Percentiles rank a stretch among this genome's conserved stretches.
Evolutionary conservation across 768 basidiomycete genomes (phyloP).

Genomic region (Termitomyces eurrhizus): DNA sequence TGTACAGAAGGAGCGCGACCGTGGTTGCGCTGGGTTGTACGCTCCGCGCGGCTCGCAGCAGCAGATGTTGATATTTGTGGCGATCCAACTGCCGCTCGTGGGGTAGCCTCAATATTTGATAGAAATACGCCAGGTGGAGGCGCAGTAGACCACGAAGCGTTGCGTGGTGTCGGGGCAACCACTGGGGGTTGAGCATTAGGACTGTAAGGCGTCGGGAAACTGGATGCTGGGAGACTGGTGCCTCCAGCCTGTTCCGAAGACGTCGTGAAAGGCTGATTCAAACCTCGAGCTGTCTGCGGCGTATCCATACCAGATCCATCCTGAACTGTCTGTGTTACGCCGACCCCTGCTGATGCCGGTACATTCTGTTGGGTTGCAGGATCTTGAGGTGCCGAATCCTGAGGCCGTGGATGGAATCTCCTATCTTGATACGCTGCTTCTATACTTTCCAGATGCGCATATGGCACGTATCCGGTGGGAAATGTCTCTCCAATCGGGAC

Average conservation of each 20-base stretch:
- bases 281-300: background rate
- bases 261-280: background rate
- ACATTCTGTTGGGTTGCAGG: background rate
- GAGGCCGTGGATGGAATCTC: background rate
- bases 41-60: slow-evolving; percentile 3
- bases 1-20: background rate
- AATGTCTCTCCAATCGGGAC: slow-evolving; percentile 5
- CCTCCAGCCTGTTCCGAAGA: background rate
- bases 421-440: background rate
- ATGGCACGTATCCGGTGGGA: slow-evolving; percentile 16
- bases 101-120: background rate
- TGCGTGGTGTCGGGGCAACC: background rate
- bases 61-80: background rate
- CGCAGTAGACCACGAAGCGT: background rate
- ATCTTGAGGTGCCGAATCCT: background rate
- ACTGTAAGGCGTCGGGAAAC: background rate
- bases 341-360: background rate
- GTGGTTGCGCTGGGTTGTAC: background rate
- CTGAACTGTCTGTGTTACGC: background rate
- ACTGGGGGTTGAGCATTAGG: background rate
- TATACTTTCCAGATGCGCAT: slow-evolving; percentile 7
- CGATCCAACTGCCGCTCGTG: background rate
- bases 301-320: background rate
- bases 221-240: slow-evolving; percentile 2
- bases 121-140: background rate